Evolutionary conservation across 2,329 filamentous ascomycete genomes (phyloP), one percentile per base, ranked within the genome.

Genomic region (Botrytis squamosa): DNA sequence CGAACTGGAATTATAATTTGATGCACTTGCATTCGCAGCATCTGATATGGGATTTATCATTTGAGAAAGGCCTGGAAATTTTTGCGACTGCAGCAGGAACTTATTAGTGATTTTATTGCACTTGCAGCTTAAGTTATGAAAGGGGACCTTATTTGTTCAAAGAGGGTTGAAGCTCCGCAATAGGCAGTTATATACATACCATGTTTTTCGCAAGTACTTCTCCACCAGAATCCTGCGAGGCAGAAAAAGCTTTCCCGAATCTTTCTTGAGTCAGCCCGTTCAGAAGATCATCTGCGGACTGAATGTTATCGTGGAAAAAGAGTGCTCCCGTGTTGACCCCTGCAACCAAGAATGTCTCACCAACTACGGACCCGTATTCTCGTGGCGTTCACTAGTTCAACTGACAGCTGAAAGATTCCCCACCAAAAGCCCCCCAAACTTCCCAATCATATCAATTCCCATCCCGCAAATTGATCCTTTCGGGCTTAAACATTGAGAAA

Each of bases 371-470:
- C 29, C 29, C 42, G 38, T 57, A 42, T 57, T 33, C 36, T 55
- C 12, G 66, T 68, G 66, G 49, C 36, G 49, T 57, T 68, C 36
- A 57, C 36, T 69, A 42, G 66, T 57, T 18, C 4, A 59, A 42
- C 25, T 69, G 36, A 57, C 66, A 57, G 66, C 66, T 69, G 66
- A 57, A 69, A 69, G 25, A 29, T 25, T 67, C 64, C 33, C 64
- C 44, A 52, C 64, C 44, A 38, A 66, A 25, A 66, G 12, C 18
- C 10, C 29, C 9, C 29, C 18, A 40, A 22, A 22, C 16, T 55
- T 40, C 36, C 49, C 66, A 57, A 69, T 69, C n/a, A 57, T 25
- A 69, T 29, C 3, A 57, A 42, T 16, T 44, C 3, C n/a, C 38
- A n/a, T 57, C 38, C 36, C 25, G 49, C 49, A 20, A 57, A 42